Conservation (phyloP, 495 filamentous ascomycete species). For the Aspergillus cristatus region DNA sequence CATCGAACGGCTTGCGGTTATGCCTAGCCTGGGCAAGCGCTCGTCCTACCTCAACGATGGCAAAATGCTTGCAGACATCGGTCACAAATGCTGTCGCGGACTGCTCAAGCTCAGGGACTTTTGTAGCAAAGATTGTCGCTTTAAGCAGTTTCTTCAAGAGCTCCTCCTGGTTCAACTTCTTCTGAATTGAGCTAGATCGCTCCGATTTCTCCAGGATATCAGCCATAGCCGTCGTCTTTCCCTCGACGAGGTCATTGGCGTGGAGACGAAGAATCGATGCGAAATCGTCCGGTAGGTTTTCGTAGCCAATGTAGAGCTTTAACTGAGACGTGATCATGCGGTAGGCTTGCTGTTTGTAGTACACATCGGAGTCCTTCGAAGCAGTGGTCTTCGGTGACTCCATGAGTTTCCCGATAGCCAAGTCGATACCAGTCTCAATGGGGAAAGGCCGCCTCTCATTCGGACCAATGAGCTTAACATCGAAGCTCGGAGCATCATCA, state of each 20-base stretch:
- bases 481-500: slow-evolving; percentile 78
- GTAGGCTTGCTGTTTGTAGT: slow-evolving; percentile 90
- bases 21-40: slow-evolving; percentile 69
- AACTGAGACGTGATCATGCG: slow-evolving; percentile 76
- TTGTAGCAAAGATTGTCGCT: slow-evolving; percentile 77
- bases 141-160: slow-evolving; percentile 79
- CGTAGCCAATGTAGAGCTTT: slow-evolving; percentile 81
- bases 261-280: slow-evolving; percentile 75
- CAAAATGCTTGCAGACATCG: slow-evolving; percentile 80
- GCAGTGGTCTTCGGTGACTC: slow-evolving; percentile 58
- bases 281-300: slow-evolving; percentile 83
- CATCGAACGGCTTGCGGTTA: slow-evolving; percentile 64
- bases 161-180: slow-evolving; percentile 74
- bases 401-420: slow-evolving; percentile 77
- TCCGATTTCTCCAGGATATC: slow-evolving; percentile 58
- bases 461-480: slow-evolving; percentile 80
- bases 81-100: slow-evolving; percentile 64
- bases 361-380: slow-evolving; percentile 65
- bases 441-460: slow-evolving; percentile 83
- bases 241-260: slow-evolving; percentile 70
- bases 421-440: slow-evolving; percentile 71
- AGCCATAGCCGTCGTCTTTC: slow-evolving; percentile 55
- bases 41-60: slow-evolving; percentile 80
- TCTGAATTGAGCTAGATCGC: slow-evolving; percentile 68
- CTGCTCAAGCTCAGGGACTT: slow-evolving; percentile 65